A percentile compares a stretch with the other conserved stretches of the same genome.
phyloP scores from a whole-genome alignment of 2,329 filamentous ascomycete species.

The Fusarium sp. region DNA sequence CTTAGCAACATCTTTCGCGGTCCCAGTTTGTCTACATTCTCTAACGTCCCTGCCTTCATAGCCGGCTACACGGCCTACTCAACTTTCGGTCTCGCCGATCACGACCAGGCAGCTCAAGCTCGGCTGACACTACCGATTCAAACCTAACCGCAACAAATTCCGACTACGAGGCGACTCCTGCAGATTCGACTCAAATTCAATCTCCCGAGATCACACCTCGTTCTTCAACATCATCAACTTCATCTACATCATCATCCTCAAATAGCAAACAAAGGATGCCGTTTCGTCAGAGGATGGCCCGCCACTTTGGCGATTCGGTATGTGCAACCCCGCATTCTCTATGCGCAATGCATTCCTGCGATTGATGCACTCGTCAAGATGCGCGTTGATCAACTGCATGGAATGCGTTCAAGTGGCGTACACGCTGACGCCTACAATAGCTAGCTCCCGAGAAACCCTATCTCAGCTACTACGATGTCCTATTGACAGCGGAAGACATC shows the following conservation, averaged over 20 bases:
- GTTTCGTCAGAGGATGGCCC: slow-evolving; percentile 57
- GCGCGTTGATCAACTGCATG: slow-evolving; percentile 10
- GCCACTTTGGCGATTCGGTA: slow-evolving; percentile 61
- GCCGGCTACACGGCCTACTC: slow-evolving; percentile 40
- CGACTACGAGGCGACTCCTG: slow-evolving; percentile 35
- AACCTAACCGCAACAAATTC: slow-evolving; percentile 38
- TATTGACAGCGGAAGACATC: slow-evolving; percentile 85
- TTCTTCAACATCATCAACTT: slow-evolving; percentile 23
- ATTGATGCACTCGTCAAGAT: slow-evolving; percentile 23
- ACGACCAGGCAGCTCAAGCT: slow-evolving; percentile 40
- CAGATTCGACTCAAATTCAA: slow-evolving; percentile 18
- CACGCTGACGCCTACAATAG: slow-evolving; percentile 56
- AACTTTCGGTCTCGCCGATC: slow-evolving; percentile 37
- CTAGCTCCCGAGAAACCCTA: slow-evolving; percentile 54
- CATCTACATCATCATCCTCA: slow-evolving; percentile 24
- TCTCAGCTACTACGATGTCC: slow-evolving; percentile 57
- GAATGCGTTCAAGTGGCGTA: slow-evolving; percentile 17
- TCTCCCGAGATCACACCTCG: slow-evolving; percentile 26
- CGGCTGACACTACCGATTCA: slow-evolving; percentile 35
- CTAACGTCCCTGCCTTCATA: slow-evolving; percentile 29
- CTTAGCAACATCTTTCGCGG: neutral
- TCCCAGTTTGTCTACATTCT: slow-evolving; percentile 3
- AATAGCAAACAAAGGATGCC: slow-evolving; percentile 50
- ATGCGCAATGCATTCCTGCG: slow-evolving; percentile 10
- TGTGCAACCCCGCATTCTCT: slow-evolving; percentile 42